Conservation (phyloP, 495 filamentous ascomycete genomes). For the Penicillium psychrofluorescens region DNA sequence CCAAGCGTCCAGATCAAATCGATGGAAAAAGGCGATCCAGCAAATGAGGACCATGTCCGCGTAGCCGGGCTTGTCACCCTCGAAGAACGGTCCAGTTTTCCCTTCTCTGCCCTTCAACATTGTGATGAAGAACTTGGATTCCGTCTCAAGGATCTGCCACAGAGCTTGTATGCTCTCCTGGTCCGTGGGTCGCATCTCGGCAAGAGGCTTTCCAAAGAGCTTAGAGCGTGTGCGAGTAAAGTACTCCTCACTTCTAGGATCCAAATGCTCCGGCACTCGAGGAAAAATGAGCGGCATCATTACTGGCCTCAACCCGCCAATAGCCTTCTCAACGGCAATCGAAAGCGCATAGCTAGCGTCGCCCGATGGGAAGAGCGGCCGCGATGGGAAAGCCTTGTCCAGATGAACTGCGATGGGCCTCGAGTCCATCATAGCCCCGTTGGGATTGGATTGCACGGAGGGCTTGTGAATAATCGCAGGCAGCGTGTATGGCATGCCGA, state of each 20-base stretch:
- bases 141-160: constrained; percentile 11
- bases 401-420: constrained; percentile 30
- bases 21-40: constrained; percentile 15
- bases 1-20: constrained; percentile 13
- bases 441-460: constrained; percentile 15
- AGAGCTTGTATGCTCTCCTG: constrained; percentile 5
- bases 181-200: constrained; percentile 19
- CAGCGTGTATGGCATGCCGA: constrained; percentile 24
- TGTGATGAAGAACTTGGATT: constrained; percentile 4
- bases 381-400: constrained; percentile 25
- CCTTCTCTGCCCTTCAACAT: constrained; percentile 23
- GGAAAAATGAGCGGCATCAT: constrained; percentile 11
- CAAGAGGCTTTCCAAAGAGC: constrained; percentile 23
- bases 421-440: constrained; percentile 31
- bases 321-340: constrained; percentile 6
- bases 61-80: constrained; percentile 19
- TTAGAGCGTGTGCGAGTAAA: constrained; percentile 22
- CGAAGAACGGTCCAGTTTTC: constrained; percentile 23
- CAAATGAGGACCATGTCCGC: constrained; percentile 18
- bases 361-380: constrained; percentile 24
- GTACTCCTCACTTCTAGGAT: constrained; percentile 23
- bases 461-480: constrained; percentile 28
- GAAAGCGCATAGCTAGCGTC: constrained; percentile 22
- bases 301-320: neutral
- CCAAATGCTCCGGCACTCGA: constrained; percentile 14